A percentile compares a stretch with the other conserved stretches of the same genome.
phyloP scores from a whole-genome alignment of 257 asterid species.

The Solanum rostratum region DNA sequence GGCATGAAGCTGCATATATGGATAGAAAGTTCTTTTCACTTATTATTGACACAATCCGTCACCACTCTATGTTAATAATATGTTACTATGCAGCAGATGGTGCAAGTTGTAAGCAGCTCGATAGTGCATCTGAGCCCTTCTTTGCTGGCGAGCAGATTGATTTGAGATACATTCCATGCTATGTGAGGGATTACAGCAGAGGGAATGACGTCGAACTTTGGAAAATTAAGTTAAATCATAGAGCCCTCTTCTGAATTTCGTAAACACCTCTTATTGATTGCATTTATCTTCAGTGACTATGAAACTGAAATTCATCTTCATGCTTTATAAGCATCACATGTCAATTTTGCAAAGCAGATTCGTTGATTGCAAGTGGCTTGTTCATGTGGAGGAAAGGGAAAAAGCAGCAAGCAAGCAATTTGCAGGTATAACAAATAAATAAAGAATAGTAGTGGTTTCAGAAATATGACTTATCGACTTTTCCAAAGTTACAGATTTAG shows the following conservation, averaged over 20 bases:
- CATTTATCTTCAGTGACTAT: background rate
- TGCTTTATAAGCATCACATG: background rate
- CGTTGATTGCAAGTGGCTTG: background rate
- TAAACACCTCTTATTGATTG: background rate
- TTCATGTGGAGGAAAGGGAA: background rate
- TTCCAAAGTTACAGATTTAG: background rate
- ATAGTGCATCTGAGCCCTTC: constrained; percentile 4
- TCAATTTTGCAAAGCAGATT: background rate
- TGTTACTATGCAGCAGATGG: constrained; percentile 1
- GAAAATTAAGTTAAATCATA: constrained; percentile 41
- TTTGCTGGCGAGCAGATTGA: constrained; percentile 46
- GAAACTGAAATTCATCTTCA: background rate
- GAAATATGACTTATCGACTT: background rate
- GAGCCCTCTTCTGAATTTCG: background rate
- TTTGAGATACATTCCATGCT: constrained; percentile 56
- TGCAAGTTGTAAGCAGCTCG: constrained; percentile 28
- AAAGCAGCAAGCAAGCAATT: background rate
- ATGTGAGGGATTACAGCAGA: constrained; percentile 52
- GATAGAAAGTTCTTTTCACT: background rate
- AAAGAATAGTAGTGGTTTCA: background rate
- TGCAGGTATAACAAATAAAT: background rate
- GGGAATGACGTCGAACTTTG: constrained; percentile 80
- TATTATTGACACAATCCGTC: background rate
- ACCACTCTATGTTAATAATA: background rate
- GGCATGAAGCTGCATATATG: background rate